Percentiles rank a stretch among this genome's conserved stretches.
These are phyloP conservation scores for Xylaria venustula DNA, from an alignment of 495 filamentous ascomycete genomes.

Conservation along the genomic window DNA sequence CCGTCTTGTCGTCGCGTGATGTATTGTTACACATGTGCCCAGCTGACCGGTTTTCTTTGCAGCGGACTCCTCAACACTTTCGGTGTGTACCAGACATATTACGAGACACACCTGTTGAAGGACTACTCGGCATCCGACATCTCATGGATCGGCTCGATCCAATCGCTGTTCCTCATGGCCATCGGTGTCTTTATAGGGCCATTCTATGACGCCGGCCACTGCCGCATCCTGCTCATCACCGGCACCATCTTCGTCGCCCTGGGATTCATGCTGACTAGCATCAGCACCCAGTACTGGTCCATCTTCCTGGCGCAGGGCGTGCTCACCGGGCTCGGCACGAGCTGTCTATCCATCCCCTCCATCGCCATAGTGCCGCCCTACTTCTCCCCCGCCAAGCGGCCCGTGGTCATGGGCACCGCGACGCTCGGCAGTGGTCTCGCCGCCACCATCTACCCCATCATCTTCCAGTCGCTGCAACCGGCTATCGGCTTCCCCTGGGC, in stretches of 20 bases:
- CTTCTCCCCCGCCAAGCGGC: slow-evolving; percentile 59
- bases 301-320: slow-evolving; percentile 61
- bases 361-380: slow-evolving; percentile 67
- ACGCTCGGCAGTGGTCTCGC: slow-evolving; percentile 65
- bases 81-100: slow-evolving; percentile 32
- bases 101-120: slow-evolving; percentile 22
- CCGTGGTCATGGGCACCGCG: slow-evolving; percentile 66
- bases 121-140: slow-evolving; percentile 24
- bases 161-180: slow-evolving; percentile 24
- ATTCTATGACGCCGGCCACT: slow-evolving; percentile 26
- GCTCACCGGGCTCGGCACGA: slow-evolving; percentile 54
- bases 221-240: slow-evolving; percentile 10
- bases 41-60: background rate
- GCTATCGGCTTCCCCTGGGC: slow-evolving; percentile 67
- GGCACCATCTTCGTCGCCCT: slow-evolving; percentile 44
- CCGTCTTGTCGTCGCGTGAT: background rate
- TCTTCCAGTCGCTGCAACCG: slow-evolving; percentile 59
- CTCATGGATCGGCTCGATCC: slow-evolving; percentile 32
- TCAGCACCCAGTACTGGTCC: slow-evolving; percentile 61
- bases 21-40: background rate
- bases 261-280: slow-evolving; percentile 69
- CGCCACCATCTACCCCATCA: slow-evolving; percentile 66
- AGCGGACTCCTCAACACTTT: slow-evolving; percentile 32
- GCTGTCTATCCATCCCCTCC: slow-evolving; percentile 60
- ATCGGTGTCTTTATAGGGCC: slow-evolving; percentile 27